phyloP scores from a whole-genome alignment of 2,329 filamentous ascomycete genomes.

The Aphanoascus verrucosus region DNA sequence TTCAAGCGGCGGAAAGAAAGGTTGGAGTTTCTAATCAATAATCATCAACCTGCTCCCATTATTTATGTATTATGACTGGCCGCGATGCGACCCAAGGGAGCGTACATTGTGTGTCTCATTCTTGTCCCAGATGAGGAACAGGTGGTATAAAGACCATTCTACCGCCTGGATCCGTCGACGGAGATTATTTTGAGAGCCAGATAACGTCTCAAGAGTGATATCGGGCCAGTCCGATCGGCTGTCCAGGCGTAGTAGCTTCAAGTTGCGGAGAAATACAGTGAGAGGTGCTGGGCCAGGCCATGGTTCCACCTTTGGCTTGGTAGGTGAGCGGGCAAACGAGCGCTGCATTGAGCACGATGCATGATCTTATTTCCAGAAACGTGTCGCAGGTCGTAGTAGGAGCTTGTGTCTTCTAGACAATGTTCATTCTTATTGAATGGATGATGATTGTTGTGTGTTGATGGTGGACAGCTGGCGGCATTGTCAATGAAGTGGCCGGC shows the following conservation, averaged over 20 bases:
- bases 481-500: not conserved
- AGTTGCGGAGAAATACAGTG: constrained; percentile 66
- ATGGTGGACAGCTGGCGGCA: not conserved
- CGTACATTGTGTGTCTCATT: constrained; percentile 61
- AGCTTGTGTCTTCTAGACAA: not conserved
- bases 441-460: not conserved
- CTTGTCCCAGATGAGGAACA: constrained; percentile 75
- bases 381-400: not conserved
- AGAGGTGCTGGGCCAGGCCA: constrained; percentile 44
- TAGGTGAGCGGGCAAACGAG: constrained; percentile 20
- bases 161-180: constrained; percentile 71
- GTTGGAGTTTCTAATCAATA: constrained; percentile 62
- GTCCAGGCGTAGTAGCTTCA: constrained; percentile 74
- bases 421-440: not conserved
- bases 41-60: constrained; percentile 6
- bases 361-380: constrained; percentile 1
- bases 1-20: constrained; percentile 83
- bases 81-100: not conserved
- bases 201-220: constrained; percentile 61
- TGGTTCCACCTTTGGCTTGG: constrained; percentile 23
- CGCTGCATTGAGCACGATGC: constrained; percentile 24
- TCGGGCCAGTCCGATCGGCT: constrained; percentile 66
- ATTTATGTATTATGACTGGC: too few species aligned
- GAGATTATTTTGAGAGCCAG: constrained; percentile 58
- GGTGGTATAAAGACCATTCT: constrained; percentile 83